Base-by-base conservation (phyloP, 1,284 basidiomycete genomes). In the Austroboletus novae-zelandiae region DNA sequence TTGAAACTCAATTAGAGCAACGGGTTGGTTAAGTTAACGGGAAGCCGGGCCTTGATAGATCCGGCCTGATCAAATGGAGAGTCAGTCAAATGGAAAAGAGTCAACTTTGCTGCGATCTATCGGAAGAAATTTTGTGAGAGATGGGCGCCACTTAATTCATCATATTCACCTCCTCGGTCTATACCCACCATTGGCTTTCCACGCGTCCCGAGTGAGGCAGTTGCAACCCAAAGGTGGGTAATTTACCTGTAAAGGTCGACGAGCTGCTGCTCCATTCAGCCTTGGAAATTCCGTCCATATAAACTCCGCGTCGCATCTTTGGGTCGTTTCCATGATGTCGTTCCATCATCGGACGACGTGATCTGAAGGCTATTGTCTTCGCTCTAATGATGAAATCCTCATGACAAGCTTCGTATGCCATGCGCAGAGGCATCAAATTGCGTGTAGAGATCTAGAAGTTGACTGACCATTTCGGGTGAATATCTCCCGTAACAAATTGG, bases 101-200 rank as follows among this genome's bases (percentile, higher is more conserved):
- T 41, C 20, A 13, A 25, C 14, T 34, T 43, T 52, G 43, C 18
- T 39, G 36, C 36, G 34, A 43, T 36, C 40, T 17, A 51, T 56
- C 49, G 48, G 39, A 49, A 53, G 50, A 40, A 47, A 52, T 49
- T 45, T 46, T 30, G 45, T 34, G 35, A 45, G 41, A 51, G 42
- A 52, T 43, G 43, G 37, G 46, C n/a, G 37, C 31, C 31, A 48
- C 45, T 31, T 50, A n/a, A 49, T 54, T 31, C 29, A 50, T 54
- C 39, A 59, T 31, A 43, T 43, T 43, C 47, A 53, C 55, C 47
- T 61, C 64, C 62, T 67, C 61, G 65, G 62, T 64, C 52, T 53
- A 57, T 53, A 40, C 36, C 60, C 52, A 57, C 50, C 41, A 45
- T 49, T 30, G 46, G 42, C 44, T 40, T 13, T 42, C 46, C 52